These are phyloP conservation scores for Cystobasidiaceae sp. DNA, from an alignment of 1,284 basidiomycete genomes.

Conservation along the genomic window DNA sequence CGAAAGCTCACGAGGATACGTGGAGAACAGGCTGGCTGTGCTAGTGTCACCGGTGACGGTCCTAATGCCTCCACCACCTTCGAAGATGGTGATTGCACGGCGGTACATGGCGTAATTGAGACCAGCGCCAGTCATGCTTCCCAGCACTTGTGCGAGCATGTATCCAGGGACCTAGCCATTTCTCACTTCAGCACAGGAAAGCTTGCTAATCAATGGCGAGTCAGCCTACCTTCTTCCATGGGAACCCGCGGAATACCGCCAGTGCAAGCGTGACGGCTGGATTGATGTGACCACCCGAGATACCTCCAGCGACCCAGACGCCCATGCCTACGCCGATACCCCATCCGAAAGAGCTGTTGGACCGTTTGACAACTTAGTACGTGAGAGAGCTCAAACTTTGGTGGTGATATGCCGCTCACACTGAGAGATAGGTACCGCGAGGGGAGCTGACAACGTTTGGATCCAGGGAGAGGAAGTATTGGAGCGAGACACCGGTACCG, in stretches of 20 bases:
- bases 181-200: too few species aligned
- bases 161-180: too few species aligned
- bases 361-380: not conserved
- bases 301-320: slow-evolving; percentile 33
- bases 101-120: slow-evolving; percentile 41
- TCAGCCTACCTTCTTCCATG: slow-evolving; percentile 45
- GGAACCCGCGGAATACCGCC: slow-evolving; percentile 42
- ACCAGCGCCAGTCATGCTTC: slow-evolving; percentile 35
- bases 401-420: too few species aligned
- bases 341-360: slow-evolving; percentile 22
- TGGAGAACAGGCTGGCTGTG: slow-evolving; percentile 38
- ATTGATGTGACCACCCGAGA: slow-evolving; percentile 34
- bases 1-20: slow-evolving; percentile 31
- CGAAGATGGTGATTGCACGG: slow-evolving; percentile 35
- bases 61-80: slow-evolving; percentile 29
- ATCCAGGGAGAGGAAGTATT: slow-evolving; percentile 24
- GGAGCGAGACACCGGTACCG: slow-evolving; percentile 27
- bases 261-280: slow-evolving; percentile 31
- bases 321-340: slow-evolving; percentile 27
- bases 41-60: slow-evolving; percentile 30
- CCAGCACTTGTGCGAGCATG: slow-evolving; percentile 35
- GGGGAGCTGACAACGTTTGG: slow-evolving; percentile 15
- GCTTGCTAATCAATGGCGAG: too few species aligned
- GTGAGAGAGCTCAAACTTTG: not conserved
- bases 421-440: slow-evolving; percentile 28